Percentiles rank a stretch among this genome's conserved stretches.
phyloP scores from a whole-genome alignment of 2,329 filamentous ascomycete species.

The Annulohypoxylon truncatum region DNA sequence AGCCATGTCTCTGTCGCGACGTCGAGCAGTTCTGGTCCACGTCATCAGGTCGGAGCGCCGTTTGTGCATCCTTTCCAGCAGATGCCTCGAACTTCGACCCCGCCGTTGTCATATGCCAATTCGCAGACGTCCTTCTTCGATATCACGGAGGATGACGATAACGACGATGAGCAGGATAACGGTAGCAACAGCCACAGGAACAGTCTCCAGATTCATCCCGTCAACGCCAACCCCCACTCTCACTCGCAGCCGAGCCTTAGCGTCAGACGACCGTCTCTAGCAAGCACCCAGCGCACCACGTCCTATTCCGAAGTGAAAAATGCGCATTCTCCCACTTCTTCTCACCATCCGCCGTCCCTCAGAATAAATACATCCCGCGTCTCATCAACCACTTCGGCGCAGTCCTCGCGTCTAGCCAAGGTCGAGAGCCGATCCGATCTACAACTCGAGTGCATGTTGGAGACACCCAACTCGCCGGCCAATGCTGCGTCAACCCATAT shows the following conservation, averaged over 20 bases:
- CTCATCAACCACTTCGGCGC: conserved; percentile 44
- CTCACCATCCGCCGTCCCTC: conserved; percentile 44
- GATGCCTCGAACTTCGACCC: conserved; percentile 69
- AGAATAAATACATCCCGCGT: conserved; percentile 56
- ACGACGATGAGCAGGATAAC: conserved; percentile 58
- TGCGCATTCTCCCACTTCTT: conserved; percentile 39
- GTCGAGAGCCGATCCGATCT: conserved; percentile 63
- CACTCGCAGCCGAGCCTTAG: conserved; percentile 49
- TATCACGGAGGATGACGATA: conserved; percentile 64
- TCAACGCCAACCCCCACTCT: conserved; percentile 43
- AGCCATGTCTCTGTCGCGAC: conserved; percentile 69
- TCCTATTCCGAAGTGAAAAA: conserved; percentile 55
- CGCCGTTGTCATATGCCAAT: conserved; percentile 68
- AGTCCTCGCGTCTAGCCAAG: conserved; percentile 56
- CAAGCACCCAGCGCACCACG: conserved; percentile 54
- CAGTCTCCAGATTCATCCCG: conserved; percentile 44
- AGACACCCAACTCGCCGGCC: conserved; percentile 51
- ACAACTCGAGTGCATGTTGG: conserved; percentile 53
- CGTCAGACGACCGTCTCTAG: conserved; percentile 54
- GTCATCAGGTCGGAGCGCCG: conserved; percentile 34
- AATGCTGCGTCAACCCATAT: conserved; percentile 41
- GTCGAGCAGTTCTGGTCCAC: conserved; percentile 57
- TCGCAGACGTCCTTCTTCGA: conserved; percentile 63
- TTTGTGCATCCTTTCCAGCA: conserved; percentile 74
- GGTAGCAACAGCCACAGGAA: conserved; percentile 51